Evolutionary conservation across 2,329 filamentous ascomycete genomes (phyloP).

Genomic region (Colletotrichum aenigma): DNA sequence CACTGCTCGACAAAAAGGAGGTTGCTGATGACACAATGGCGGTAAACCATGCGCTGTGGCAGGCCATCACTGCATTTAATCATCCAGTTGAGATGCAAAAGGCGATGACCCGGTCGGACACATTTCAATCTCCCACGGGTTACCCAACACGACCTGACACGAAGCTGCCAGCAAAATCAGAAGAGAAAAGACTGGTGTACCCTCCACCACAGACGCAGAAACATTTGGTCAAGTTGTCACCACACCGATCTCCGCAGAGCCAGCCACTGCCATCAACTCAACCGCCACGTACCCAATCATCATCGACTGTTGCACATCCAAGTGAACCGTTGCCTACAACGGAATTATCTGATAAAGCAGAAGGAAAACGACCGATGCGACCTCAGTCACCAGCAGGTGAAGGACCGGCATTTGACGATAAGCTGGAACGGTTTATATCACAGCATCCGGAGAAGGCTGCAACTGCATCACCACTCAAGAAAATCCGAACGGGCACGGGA

Average conservation of each 20-base stretch:
- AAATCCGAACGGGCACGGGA: not conserved
- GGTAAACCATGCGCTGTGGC: not conserved
- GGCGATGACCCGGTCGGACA: not conserved
- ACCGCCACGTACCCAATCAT: not conserved
- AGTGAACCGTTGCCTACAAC: not conserved
- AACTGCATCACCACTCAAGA: not conserved
- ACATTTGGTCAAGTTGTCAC: not conserved
- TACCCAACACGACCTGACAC: not conserved
- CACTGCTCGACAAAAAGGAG: not conserved
- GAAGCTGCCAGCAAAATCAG: not conserved
- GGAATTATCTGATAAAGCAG: not conserved
- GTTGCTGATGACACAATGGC: not conserved
- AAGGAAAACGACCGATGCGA: not conserved
- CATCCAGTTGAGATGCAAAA: not conserved
- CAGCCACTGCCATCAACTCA: not conserved
- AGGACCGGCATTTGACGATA: not conserved
- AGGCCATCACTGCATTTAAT: not conserved
- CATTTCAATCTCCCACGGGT: not conserved
- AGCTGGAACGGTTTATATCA: not conserved
- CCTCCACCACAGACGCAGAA: not conserved
- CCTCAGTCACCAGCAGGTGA: not conserved
- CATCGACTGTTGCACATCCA: not conserved
- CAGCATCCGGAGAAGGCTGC: not conserved
- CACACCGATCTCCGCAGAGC: not conserved
- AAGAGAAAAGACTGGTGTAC: not conserved